Evolutionary conservation across 2,329 filamentous ascomycete genomes (phyloP).

Genomic region (Aspergillus fijiensis): DNA sequence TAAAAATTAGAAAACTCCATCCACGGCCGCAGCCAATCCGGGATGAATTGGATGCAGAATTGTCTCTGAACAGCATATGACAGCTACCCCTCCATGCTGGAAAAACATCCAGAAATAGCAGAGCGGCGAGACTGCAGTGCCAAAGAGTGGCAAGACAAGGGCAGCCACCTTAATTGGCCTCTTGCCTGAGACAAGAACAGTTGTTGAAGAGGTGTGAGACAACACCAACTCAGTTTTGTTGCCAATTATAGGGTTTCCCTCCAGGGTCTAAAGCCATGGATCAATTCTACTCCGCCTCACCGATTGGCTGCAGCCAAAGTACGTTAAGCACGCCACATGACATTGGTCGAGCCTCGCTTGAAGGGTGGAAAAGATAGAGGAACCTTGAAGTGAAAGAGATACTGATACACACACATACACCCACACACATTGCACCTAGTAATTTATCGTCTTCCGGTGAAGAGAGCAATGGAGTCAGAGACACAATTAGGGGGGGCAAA

Average conservation of each 20-base stretch:
- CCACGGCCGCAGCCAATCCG: neutral
- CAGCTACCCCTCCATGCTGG: constrained; percentile 9
- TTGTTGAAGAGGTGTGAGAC: constrained; percentile 19
- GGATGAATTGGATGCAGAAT: neutral
- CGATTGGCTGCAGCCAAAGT: constrained; percentile 14
- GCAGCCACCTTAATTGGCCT: neutral
- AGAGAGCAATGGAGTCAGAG: neutral
- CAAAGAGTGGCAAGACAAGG: constrained; percentile 2
- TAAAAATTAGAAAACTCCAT: too few relatives aligned
- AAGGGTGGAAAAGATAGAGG: neutral
- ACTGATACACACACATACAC: neutral
- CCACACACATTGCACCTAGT: too few relatives aligned
- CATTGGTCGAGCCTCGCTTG: neutral
- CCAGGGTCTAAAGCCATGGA: constrained; percentile 17
- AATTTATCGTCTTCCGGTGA: neutral
- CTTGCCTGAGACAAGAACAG: neutral
- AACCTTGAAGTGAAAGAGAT: neutral
- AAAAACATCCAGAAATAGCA: neutral
- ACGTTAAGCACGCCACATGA: constrained; percentile 16
- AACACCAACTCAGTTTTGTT: constrained; percentile 8
- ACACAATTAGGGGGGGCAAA: neutral
- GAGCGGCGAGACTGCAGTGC: neutral
- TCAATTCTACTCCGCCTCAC: neutral
- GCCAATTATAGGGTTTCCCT: constrained; percentile 24
- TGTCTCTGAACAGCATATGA: constrained; percentile 4